Percentiles rank a stretch among this genome's conserved stretches.
phyloP scores from a whole-genome alignment of 805 yeast genomes.

The Monosporozyma servazzii region DNA sequence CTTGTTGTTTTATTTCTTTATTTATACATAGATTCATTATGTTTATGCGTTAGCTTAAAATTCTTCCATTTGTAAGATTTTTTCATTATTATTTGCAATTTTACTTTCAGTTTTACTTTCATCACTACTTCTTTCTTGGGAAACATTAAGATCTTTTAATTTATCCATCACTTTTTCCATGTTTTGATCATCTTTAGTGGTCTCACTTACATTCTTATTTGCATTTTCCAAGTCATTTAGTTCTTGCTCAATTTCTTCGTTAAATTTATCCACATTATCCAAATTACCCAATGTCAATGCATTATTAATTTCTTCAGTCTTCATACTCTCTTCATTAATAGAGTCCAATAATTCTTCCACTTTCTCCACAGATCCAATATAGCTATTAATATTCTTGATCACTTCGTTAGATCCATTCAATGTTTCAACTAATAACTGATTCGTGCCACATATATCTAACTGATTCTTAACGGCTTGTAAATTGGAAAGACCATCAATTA shows the following conservation, averaged over 20 bases:
- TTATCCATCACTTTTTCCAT: conserved; percentile 9
- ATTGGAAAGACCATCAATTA: conserved; percentile 30
- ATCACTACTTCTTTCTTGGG: background rate
- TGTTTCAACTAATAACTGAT: conserved; percentile 32
- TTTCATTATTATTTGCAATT: background rate
- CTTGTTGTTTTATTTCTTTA: background rate
- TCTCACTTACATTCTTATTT: conserved; percentile 3
- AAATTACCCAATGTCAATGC: conserved; percentile 16
- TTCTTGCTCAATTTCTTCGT: conserved; percentile 29
- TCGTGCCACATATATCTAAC: conserved; percentile 37
- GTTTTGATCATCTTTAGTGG: background rate
- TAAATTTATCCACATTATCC: conserved; percentile 28
- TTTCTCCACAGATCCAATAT: conserved; percentile 36
- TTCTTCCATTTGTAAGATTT: background rate
- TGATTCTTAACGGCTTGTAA: conserved; percentile 32
- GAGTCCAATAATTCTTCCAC: conserved; percentile 36
- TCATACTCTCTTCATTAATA: conserved; percentile 31
- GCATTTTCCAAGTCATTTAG: conserved; percentile 9
- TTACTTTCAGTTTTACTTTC: background rate
- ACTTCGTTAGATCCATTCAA: conserved; percentile 31
- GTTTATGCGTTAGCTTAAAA: background rate
- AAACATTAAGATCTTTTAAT: conserved; percentile 19
- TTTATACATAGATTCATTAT: background rate
- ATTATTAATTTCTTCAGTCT: conserved; percentile 33
- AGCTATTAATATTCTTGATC: conserved; percentile 32